A percentile compares a stretch with the other conserved stretches of the same genome.
phyloP scores from a whole-genome alignment of 2,329 filamentous ascomycete species.

The Hypoxylon sp. region DNA sequence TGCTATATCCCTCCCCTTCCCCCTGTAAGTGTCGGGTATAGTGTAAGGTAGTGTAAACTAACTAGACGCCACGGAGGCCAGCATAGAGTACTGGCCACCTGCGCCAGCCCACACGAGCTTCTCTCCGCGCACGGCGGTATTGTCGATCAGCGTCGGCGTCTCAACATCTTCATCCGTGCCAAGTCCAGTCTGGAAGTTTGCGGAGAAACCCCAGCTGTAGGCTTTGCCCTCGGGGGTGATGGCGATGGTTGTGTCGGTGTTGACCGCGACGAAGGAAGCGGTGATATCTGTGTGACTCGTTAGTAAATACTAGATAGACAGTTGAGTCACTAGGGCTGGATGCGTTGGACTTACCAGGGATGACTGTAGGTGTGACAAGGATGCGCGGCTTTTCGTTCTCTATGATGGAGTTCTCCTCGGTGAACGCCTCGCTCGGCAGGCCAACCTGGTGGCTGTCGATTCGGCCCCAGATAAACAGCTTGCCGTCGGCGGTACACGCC shows the following conservation, averaged over 20 bases:
- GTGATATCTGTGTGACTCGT: constrained; percentile 19
- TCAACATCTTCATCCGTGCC: constrained; percentile 77
- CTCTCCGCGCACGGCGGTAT: not conserved
- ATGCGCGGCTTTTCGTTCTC: constrained; percentile 76
- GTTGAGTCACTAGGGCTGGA: not conserved
- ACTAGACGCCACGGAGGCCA: not conserved
- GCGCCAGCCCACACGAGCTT: constrained; percentile 9
- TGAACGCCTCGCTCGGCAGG: constrained; percentile 66
- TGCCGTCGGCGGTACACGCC: constrained; percentile 69
- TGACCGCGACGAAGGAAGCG: constrained; percentile 62
- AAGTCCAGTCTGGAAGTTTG: constrained; percentile 84
- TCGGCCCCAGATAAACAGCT: constrained; percentile 73
- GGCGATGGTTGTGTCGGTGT: constrained; percentile 81
- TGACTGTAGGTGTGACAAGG: constrained; percentile 61
- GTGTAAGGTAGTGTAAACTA: not conserved
- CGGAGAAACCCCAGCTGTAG: constrained; percentile 85
- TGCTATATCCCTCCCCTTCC: not conserved
- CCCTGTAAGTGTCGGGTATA: not conserved
- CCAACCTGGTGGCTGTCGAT: constrained; percentile 69
- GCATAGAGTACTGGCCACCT: constrained; percentile 5
- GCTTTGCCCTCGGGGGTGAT: constrained; percentile 79
- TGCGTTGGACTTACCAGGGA: constrained; percentile 46
- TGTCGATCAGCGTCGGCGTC: constrained; percentile 64
- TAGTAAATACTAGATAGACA: not conserved
- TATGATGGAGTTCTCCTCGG: constrained; percentile 69